A percentile compares a stretch with the other conserved stretches of the same genome.
These are phyloP conservation scores for Penicillium longicatenatum DNA, from an alignment of 495 filamentous ascomycete species.

Conservation along the genomic window DNA sequence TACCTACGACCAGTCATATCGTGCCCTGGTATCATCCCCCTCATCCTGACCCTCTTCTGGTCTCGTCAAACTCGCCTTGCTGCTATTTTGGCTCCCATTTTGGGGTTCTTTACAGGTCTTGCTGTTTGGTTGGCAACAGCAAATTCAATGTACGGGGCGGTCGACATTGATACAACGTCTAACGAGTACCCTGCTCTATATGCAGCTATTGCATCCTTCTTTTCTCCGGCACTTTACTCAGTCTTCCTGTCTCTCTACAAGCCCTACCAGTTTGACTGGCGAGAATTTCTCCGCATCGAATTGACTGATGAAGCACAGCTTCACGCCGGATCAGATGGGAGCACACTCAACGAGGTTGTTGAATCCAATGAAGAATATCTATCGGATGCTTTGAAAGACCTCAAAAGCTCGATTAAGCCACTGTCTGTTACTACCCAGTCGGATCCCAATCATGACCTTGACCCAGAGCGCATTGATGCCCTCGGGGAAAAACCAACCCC, in stretches of 20 bases:
- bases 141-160: constrained; percentile 33
- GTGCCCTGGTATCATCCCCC: constrained; percentile 41
- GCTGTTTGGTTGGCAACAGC: constrained; percentile 39
- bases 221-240: constrained; percentile 41
- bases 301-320: constrained; percentile 28
- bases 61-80: constrained; percentile 39
- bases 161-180: constrained; percentile 38
- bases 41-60: constrained; percentile 41
- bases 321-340: constrained; percentile 16
- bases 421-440: neutral
- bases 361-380: neutral
- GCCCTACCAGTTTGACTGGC: constrained; percentile 51
- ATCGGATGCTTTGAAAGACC: neutral
- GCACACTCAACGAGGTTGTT: constrained; percentile 17
- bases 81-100: constrained; percentile 34
- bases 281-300: constrained; percentile 49
- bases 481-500: constrained; percentile 2
- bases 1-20: constrained; percentile 41
- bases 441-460: neutral
- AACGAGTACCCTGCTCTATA: constrained; percentile 34
- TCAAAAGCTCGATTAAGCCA: neutral
- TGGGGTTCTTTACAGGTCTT: constrained; percentile 40
- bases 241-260: constrained; percentile 45
- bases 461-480: constrained; percentile 14
- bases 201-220: constrained; percentile 38